Conservation (phyloP, 164 flowering plant genomes). For the Annona squamosa region DNA sequence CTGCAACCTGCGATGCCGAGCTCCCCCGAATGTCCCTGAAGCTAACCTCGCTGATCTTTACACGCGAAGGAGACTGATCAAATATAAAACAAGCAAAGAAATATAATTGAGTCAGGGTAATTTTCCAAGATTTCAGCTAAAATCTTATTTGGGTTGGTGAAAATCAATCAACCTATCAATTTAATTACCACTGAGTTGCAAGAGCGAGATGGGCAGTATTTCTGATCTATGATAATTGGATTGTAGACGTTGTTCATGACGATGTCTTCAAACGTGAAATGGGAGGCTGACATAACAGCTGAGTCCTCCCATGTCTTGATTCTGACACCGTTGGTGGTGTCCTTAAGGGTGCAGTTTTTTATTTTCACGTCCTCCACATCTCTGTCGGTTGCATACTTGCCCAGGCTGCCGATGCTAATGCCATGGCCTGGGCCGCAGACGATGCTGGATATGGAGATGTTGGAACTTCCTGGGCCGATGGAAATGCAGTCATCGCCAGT, state of each 20-base stretch:
- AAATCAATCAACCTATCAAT: neutral
- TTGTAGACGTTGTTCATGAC: conserved; percentile 43
- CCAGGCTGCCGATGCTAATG: conserved; percentile 24
- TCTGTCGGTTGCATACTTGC: neutral
- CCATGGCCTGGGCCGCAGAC: conserved; percentile 77
- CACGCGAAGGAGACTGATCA: conserved; percentile 17
- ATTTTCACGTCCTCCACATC: neutral
- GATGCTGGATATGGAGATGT: conserved; percentile 31
- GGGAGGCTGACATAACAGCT: conserved; percentile 5
- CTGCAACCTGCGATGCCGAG: conserved; percentile 14
- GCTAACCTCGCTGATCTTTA: conserved; percentile 18
- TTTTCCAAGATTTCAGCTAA: no score
- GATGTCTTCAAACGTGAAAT: conserved; percentile 29
- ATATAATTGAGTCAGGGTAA: neutral
- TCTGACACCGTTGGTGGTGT: conserved; percentile 68
- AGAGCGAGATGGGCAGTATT: conserved; percentile 33
- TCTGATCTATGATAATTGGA: conserved; percentile 67
- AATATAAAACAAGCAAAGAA: neutral
- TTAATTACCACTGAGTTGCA: conserved; percentile 15
- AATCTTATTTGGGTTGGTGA: neutral
- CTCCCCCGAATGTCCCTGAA: conserved; percentile 23
- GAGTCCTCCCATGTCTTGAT: conserved; percentile 78
- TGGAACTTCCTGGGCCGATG: conserved; percentile 49
- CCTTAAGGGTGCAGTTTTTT: conserved; percentile 14
- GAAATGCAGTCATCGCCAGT: conserved; percentile 69